Conservation (phyloP, 768 basidiomycete genomes). For the Calocybe cyanea region DNA sequence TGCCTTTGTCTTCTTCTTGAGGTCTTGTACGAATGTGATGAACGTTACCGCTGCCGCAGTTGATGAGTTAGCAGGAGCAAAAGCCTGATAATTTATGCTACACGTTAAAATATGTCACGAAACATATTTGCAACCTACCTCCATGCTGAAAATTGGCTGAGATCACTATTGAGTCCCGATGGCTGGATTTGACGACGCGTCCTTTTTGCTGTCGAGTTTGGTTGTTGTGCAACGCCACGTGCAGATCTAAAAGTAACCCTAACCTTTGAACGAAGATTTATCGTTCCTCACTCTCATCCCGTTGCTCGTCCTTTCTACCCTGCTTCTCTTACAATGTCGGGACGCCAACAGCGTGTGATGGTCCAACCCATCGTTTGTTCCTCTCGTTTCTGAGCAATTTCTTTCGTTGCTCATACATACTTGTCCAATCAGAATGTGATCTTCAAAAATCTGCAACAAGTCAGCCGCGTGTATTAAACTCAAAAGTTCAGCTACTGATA, state of each 20-base stretch:
- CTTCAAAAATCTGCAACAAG: slow-evolving; percentile 95
- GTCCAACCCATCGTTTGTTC: slow-evolving; percentile 95
- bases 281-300: slow-evolving; percentile 10
- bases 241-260: slow-evolving; percentile 19
- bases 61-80: slow-evolving; percentile 80
- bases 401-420: slow-evolving; percentile 14
- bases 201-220: slow-evolving; percentile 13
- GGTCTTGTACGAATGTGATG: slow-evolving; percentile 98
- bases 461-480: slow-evolving; percentile 20
- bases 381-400: not conserved
- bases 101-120: not conserved
- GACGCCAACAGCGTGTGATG: slow-evolving; percentile 95
- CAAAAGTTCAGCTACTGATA: slow-evolving; percentile 9
- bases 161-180: no score
- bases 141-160: slow-evolving; percentile 20
- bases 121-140: slow-evolving; percentile 17
- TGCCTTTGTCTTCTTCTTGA: slow-evolving; percentile 94
- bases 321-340: slow-evolving; percentile 63
- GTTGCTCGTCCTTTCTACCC: slow-evolving; percentile 10
- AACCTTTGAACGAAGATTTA: slow-evolving; percentile 15
- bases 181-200: slow-evolving; percentile 23
- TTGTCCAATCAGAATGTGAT: slow-evolving; percentile 74
- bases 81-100: slow-evolving; percentile 38
- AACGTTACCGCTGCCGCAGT: slow-evolving; percentile 98
- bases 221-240: slow-evolving; percentile 21